Base-by-base conservation (phyloP, 208 protist genomes). In the Angomonas deanei region DNA sequence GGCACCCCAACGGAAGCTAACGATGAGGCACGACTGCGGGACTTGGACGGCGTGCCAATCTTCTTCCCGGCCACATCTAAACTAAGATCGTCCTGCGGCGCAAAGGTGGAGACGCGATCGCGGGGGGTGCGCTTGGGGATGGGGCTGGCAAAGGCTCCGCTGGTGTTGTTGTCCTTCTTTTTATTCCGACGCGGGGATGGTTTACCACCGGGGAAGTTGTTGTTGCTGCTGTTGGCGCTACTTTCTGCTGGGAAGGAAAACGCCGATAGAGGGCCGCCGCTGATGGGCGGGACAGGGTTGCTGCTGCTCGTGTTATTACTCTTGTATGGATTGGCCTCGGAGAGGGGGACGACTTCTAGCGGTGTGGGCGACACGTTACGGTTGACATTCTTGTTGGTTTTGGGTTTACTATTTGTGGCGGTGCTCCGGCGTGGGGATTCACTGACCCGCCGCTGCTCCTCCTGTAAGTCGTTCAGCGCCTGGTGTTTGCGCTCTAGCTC, bases 11-110 rank as follows among this genome's bases (percentile, higher is more conserved):
- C 54, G 0, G 70, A 70, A 11, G 64, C 42, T 4, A 65, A 26
- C 0, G 61, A 63, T 0, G 74, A 70, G 27, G 69, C 34, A 26
- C 61, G 68, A 58, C 61, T 72, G 49, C 48, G 65, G 26, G 34
- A 62, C 31, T 47, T 56, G 5, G 26, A 13, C 1, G 62, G 56
- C 11, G 47, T 47, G 13, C 31, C 69, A 3, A 72, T 64, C 6
- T 46, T 52, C 24, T 56, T 66, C 1, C 74, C 74, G 8, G 66
- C 33, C 15, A 80, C 27, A 48, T 72, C 52, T 3, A 72, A 17
- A 3, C 6, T 32, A 10, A 24, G 50, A 4, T 32, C 50, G 19
- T 3, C 23, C 46, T 50, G 8, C 46, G 46, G 46, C 46, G n/a
- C 10, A 21, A 50, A n/a, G 17, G 3, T 4, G 46, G n/a, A n/a